These are phyloP conservation scores for Nakazawaea ambrosiae DNA, from an alignment of 805 yeast genomes.

Conservation along the genomic window DNA sequence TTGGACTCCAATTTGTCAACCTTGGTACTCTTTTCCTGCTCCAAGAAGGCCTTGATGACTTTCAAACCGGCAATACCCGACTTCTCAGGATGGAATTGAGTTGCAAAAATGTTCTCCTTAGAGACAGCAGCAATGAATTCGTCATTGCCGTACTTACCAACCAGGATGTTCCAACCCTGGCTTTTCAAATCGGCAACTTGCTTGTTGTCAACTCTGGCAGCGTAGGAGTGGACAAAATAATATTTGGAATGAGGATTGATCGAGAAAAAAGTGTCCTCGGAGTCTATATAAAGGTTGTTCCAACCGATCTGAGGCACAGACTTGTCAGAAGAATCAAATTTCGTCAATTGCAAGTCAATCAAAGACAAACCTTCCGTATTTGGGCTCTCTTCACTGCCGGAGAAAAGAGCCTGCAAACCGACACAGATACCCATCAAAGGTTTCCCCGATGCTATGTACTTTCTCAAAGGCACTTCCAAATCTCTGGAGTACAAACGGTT, in stretches of 20 bases:
- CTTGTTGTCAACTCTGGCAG: constrained; percentile 51
- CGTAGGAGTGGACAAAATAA: constrained; percentile 94
- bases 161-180: constrained; percentile 65
- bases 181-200: constrained; percentile 24
- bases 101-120: constrained; percentile 79
- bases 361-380: constrained; percentile 50
- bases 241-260: constrained; percentile 64
- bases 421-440: constrained; percentile 97
- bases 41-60: constrained; percentile 67
- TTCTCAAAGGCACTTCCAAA: constrained; percentile 56
- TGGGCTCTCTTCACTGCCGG: constrained; percentile 69
- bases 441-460: constrained; percentile 69
- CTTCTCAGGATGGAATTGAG: constrained; percentile 99
- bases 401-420: constrained; percentile 83
- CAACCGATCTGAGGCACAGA: constrained; percentile 98
- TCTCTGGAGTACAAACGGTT: constrained; percentile 54
- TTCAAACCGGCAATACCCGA: constrained; percentile 87
- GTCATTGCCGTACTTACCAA: constrained; percentile 71
- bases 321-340: constrained; percentile 57
- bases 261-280: constrained; percentile 42
- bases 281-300: constrained; percentile 40
- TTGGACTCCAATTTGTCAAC: constrained; percentile 10
- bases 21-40: constrained; percentile 28
- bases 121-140: constrained; percentile 76
- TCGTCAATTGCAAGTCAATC: constrained; percentile 44